Percentiles rank a stretch among this genome's conserved stretches.
These are phyloP conservation scores for Ophiocordyceps camponoti-leonardi DNA, from an alignment of 2,329 filamentous ascomycete species.

Conservation along the genomic window DNA sequence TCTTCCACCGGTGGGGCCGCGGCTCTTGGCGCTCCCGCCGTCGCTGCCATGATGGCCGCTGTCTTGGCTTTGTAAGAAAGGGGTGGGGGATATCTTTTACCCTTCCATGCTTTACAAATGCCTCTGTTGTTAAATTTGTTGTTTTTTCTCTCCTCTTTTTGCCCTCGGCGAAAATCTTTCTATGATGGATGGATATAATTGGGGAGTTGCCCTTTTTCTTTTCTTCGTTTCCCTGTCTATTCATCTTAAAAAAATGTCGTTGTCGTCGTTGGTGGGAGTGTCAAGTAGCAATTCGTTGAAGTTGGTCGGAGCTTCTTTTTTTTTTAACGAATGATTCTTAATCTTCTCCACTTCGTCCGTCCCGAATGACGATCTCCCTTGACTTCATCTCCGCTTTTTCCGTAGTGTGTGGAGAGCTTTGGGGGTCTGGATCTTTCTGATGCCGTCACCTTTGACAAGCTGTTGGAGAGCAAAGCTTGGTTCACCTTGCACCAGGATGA, in stretches of 20 bases:
- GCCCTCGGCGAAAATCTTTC: no score
- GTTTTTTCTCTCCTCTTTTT: background rate
- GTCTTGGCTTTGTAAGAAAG: conserved; percentile 15
- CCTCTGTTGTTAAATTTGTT: no score
- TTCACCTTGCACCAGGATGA: no score
- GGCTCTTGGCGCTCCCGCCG: conserved; percentile 9
- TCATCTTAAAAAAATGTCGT: no score
- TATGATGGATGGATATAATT: background rate
- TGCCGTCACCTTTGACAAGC: no score
- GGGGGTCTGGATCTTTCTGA: no score
- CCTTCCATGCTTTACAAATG: no score
- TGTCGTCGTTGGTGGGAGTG: background rate
- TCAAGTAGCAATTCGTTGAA: background rate
- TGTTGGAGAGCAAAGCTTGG: no score
- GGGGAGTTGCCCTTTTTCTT: background rate
- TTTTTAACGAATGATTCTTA: background rate
- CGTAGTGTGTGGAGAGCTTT: no score
- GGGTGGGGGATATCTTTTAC: background rate
- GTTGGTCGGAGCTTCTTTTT: background rate
- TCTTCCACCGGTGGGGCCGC: conserved; percentile 4
- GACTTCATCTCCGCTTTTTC: no score
- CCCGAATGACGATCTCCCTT: background rate
- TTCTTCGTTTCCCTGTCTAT: no score
- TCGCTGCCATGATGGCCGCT: conserved; percentile 14
- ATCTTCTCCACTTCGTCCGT: background rate